Evolutionary conservation across 805 yeast species (phyloP), one percentile per base, ranked within the genome.

Genomic region (Dipodascus albidus): DNA sequence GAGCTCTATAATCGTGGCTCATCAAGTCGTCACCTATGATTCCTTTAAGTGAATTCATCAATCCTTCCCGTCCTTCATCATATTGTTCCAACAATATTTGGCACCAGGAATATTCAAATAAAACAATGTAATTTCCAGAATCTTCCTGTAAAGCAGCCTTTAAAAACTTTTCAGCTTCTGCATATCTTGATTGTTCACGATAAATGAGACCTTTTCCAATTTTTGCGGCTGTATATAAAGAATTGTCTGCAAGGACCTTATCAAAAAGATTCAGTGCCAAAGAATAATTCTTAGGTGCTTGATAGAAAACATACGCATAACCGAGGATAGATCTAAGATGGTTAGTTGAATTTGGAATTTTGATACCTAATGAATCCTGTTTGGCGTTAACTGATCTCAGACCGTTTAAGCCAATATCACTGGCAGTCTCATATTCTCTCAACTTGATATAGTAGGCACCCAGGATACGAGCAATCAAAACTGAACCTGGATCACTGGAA

Each of bases 241-340:
- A 74, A 27, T 70, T 70, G 20, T 70, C 70, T 0, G 66, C 58
- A 23, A 87, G 70, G 2, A 89, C 79, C 22, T 73, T 70, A 38
- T 85, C 84, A 66, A 84, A 93, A 15, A 89, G 66, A 50, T 79
- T 79, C 24, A 84, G 63, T 0, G 99, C 98, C 23, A 82, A 74
- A 1, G 78, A 73, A 62, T 80, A 87, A 67, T 91, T 86, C 66
- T 88, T 88, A 9, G 98, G 99, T 0, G 97, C 85, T 65, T 91
- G 96, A 62, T 82, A 78, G 63, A 87, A 84, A 0, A 95, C 86
- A 63, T 89, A 87, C 1, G 85, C 76, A 0, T 82, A 77, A 0
- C 93, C 98, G 53, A 87, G 72, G 22, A 79, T 73, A 38, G 88
- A 75, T 6, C 84, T 72, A 21, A 87, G 68, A 51, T 81, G 85